phyloP scores from a whole-genome alignment of 2,329 filamentous ascomycete species.

The Microcyclospora pomicola region DNA sequence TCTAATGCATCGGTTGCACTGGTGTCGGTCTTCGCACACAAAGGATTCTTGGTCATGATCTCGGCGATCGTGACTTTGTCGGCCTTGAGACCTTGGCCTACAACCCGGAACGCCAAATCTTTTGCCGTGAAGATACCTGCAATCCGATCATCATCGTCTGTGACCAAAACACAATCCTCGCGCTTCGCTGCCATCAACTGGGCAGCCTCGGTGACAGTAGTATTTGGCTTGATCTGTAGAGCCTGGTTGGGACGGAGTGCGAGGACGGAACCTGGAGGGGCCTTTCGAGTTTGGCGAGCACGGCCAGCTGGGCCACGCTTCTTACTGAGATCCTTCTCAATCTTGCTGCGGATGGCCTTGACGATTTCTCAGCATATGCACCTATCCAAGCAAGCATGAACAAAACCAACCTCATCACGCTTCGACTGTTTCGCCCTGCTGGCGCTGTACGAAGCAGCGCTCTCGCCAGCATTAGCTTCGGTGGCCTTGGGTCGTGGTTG shows the following conservation, averaged over 20 bases:
- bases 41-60: slow-evolving; percentile 99
- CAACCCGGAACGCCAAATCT: slow-evolving; percentile 92
- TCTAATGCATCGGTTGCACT: slow-evolving; percentile 95
- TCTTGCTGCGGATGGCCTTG: slow-evolving; percentile 89
- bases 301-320: slow-evolving; percentile 74
- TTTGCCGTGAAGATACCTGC: slow-evolving; percentile 98
- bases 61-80: slow-evolving; percentile 85
- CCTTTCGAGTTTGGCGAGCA: slow-evolving; percentile 77
- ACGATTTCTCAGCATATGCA: neutral
- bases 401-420: slow-evolving; percentile 71
- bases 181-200: slow-evolving; percentile 98
- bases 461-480: slow-evolving; percentile 41
- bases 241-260: slow-evolving; percentile 90
- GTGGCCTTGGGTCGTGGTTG: slow-evolving; percentile 47
- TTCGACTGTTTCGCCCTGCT: slow-evolving; percentile 95
- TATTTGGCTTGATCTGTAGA: slow-evolving; percentile 90
- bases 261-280: slow-evolving; percentile 88
- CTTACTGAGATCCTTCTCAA: slow-evolving; percentile 95
- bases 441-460: slow-evolving; percentile 65
- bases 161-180: slow-evolving; percentile 94
- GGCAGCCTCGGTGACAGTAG: slow-evolving; percentile 87
- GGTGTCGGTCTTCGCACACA: slow-evolving; percentile 93
- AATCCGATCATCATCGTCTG: slow-evolving; percentile 94
- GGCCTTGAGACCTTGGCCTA: slow-evolving; percentile 79
- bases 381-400: too few relatives aligned